phyloP scores from a whole-genome alignment of 2,329 filamentous ascomycete species.

The Microcyclospora pomicola region DNA sequence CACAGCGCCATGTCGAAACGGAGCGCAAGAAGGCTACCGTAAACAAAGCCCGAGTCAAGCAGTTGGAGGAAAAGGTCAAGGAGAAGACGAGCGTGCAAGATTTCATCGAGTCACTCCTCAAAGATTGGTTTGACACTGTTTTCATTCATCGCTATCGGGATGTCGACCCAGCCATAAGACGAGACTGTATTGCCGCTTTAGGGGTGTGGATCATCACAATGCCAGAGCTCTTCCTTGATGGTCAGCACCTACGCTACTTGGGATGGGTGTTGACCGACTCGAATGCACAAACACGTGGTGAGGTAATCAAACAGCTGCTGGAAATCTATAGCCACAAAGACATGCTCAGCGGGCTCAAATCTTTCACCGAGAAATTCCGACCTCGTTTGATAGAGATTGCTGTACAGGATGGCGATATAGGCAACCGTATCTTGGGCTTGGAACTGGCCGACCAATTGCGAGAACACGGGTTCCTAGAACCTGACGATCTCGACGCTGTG shows the following conservation, averaged over 20 bases:
- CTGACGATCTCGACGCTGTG: slow-evolving; percentile 77
- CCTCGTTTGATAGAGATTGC: slow-evolving; percentile 85
- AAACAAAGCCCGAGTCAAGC: slow-evolving; percentile 65
- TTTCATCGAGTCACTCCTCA: slow-evolving; percentile 55
- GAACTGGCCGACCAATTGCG: slow-evolving; percentile 70
- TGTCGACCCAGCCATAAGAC: slow-evolving; percentile 75
- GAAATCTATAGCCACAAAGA: slow-evolving; percentile 68
- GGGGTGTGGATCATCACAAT: slow-evolving; percentile 79
- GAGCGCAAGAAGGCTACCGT: slow-evolving; percentile 59
- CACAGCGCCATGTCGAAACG: slow-evolving; percentile 63
- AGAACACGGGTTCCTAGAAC: slow-evolving; percentile 74
- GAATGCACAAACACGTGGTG: slow-evolving; percentile 58
- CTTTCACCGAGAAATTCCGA: slow-evolving; percentile 87
- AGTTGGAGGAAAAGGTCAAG: slow-evolving; percentile 57
- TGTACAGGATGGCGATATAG: slow-evolving; percentile 66
- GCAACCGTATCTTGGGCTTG: slow-evolving; percentile 67
- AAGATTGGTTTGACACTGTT: slow-evolving; percentile 79
- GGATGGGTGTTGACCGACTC: slow-evolving; percentile 91
- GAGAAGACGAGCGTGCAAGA: slow-evolving; percentile 58
- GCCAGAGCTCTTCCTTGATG: slow-evolving; percentile 80
- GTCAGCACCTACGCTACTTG: slow-evolving; percentile 78
- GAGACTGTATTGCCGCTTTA: slow-evolving; percentile 75
- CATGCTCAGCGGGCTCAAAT: slow-evolving; percentile 61
- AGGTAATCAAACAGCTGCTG: slow-evolving; percentile 71
- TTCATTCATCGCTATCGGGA: slow-evolving; percentile 95